Base-by-base conservation (phyloP, 805 yeast species). In the Komagataella kurtzmanii region DNA sequence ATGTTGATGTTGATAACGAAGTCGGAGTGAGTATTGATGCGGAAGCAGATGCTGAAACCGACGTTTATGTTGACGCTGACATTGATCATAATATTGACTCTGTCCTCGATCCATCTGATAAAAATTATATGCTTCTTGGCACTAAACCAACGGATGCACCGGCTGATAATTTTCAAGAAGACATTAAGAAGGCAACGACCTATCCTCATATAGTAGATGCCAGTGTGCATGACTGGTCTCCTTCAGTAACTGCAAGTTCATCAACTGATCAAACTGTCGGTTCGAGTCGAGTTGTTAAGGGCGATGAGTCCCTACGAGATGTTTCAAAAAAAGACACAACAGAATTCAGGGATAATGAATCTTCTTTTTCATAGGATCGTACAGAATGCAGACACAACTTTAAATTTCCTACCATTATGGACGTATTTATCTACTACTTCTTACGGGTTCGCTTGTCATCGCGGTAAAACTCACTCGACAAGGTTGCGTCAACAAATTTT, bases 401-500 rank as follows among this genome's bases (percentile, higher is more conserved):
- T 23, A 14, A 19, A 18, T 23, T 21, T 21, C 23, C 17, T 6
- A 6, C 43, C 6, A 10, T 43, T 44, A 43, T 7, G 18, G 44
- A 45, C 36, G 50, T 45, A n/a, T 24, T 6, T 8, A 7, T 14
- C 17, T 30, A 40, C 40, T 40, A 46, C 19, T 43, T 24, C 17
- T 7, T 46, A 5, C 23, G 43, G 17, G 44, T 54, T 54, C 59
- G 71, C 61, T 76, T 80, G 64, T 81, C 86, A 12, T 81, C 71
- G 56, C 77, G 85, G 59, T 85, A 86, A 57, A 70, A 80, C 0
- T 95, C 95, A 62, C 78, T 84, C 30, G 78, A 90, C 61, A 30
- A 4, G 14, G 40, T 8, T 30, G 40, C 40, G 14, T 30, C 40
- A 30, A 30, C 14, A 30, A 8, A 6, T 8, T 77, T 84, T 65